A percentile compares a stretch with the other conserved stretches of the same genome.
These are phyloP conservation scores for Centella asiatica DNA, from an alignment of 129 eudicot species.

Conservation along the genomic window DNA sequence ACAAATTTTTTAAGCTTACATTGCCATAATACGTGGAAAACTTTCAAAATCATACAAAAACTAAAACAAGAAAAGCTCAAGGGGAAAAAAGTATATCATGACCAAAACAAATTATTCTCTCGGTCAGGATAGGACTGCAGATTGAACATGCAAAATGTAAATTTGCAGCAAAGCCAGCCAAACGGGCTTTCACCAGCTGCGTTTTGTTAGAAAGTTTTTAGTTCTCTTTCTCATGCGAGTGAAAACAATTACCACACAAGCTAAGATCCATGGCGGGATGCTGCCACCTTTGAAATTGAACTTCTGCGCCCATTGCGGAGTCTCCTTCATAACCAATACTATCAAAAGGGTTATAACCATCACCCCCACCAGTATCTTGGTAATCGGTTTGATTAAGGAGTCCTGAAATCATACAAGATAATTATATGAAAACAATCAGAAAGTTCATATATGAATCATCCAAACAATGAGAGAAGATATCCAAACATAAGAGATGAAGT, in stretches of 20 bases:
- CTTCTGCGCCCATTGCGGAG: conserved; percentile 61
- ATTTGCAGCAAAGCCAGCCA: too few relatives aligned
- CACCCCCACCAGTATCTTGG: conserved; percentile 60
- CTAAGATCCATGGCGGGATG: conserved; percentile 76
- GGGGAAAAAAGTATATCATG: too few relatives aligned
- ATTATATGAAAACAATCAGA: neutral
- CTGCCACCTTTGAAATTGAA: conserved; percentile 36
- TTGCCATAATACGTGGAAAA: too few relatives aligned
- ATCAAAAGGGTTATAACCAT: conserved; percentile 43
- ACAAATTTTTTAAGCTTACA: too few relatives aligned
- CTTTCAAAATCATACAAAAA: too few relatives aligned
- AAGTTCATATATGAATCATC: too few relatives aligned
- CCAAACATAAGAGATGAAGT: too few relatives aligned
- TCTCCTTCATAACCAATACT: conserved; percentile 49
- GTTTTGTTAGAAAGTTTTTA: conserved; percentile 40
- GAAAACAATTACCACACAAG: conserved; percentile 71
- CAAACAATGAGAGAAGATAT: too few relatives aligned
- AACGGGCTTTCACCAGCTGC: conserved; percentile 15
- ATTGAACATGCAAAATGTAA: too few relatives aligned
- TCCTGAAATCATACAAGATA: conserved; percentile 42
- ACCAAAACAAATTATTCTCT: too few relatives aligned
- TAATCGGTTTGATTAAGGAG: conserved; percentile 67
- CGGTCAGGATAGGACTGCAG: too few relatives aligned
- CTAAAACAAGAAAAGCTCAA: too few relatives aligned
- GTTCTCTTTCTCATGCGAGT: conserved; percentile 88